Base-by-base conservation (phyloP, 768 basidiomycete species). In the Dioszegia aurantiaca region DNA sequence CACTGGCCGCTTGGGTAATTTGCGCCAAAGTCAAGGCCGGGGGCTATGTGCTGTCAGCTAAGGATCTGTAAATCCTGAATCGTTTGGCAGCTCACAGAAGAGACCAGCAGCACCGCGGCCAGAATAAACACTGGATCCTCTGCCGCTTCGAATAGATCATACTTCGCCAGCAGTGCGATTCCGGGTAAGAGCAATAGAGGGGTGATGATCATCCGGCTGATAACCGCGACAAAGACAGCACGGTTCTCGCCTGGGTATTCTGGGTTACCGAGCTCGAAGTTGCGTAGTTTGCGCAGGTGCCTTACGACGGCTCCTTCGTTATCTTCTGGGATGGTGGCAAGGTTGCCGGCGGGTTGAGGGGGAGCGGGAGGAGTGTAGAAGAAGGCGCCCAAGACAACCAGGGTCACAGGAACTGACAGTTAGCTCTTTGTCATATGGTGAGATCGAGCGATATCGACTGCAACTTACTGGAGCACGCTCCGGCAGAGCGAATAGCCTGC, bases 381-480 rank as follows among this genome's bases (percentile, higher is more conserved):
- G 80, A 93, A 97, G 14, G 88, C 91, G 11, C 93, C 93, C 41
- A 97, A 85, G 5, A 95, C 90, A 56, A 97, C 82, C 24, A 95
- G 80, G 1, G 93, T 97, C 26, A 97, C 70, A 0, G 93, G 94
- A 60, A 97, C 86, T 10, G 87, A 86, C 1, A 26, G 43, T 19
- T 28, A 47, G 46, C 46, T 3, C 4, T 6, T 4, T 17, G 2
- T 17, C 10, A 19, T 24, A 33, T 5, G 21, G 30, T 5, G 54
- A 24, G 5, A 14, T 17, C 27, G 4, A 31, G 21, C n/a, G 30
- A 5, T n/a, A n/a, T n/a, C n/a, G n/a, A n/a, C n/a, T n/a, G n/a
- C n/a, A 4, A 67, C 74, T 60, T 56, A 76, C 75, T 76, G 3
- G 73, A 74, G 61, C 75, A 76, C 47, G 69, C 65, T 12, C 75